Conservation (phyloP, 2,329 filamentous ascomycete genomes). For the Epichloe sp. region DNA sequence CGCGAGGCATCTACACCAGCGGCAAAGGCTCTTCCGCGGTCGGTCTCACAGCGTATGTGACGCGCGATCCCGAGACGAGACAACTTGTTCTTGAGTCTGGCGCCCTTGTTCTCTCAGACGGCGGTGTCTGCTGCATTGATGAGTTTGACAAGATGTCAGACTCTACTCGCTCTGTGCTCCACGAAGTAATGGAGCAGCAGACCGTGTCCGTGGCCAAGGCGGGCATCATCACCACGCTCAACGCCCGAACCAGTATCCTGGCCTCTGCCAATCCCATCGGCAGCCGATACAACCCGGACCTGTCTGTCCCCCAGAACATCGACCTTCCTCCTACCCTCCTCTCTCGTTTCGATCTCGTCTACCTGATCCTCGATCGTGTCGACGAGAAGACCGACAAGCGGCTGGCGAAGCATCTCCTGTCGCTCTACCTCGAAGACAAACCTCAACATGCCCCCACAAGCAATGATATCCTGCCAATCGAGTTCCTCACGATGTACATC, state of each 20-base stretch:
- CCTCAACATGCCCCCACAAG: constrained; percentile 67
- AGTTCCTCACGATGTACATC: constrained; percentile 94
- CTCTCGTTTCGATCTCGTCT: constrained; percentile 93
- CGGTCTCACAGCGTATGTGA: constrained; percentile 70
- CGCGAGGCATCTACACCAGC: constrained; percentile 71
- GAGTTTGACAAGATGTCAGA: constrained; percentile 84
- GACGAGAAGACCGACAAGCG: constrained; percentile 83
- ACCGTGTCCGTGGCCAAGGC: constrained; percentile 79
- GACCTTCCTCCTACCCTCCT: constrained; percentile 90
- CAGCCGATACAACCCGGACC: constrained; percentile 90
- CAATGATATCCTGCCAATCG: constrained; percentile 76
- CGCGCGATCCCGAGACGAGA: constrained; percentile 66
- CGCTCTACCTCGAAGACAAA: constrained; percentile 92
- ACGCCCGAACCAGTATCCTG: constrained; percentile 88
- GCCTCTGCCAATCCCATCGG: constrained; percentile 97
- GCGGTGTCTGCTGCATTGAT: constrained; percentile 74
- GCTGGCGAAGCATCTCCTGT: constrained; percentile 81
- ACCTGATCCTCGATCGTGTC: constrained; percentile 85
- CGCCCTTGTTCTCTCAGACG: constrained; percentile 66
- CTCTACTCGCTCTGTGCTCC: constrained; percentile 62
- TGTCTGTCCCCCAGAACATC: constrained; percentile 95
- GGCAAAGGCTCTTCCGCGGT: constrained; percentile 72
- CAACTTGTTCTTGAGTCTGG: constrained; percentile 72
- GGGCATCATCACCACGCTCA: constrained; percentile 91
- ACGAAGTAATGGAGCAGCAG: constrained; percentile 84